These are phyloP conservation scores for Imleria badia DNA, from an alignment of 768 basidiomycete species.

Conservation along the genomic window DNA sequence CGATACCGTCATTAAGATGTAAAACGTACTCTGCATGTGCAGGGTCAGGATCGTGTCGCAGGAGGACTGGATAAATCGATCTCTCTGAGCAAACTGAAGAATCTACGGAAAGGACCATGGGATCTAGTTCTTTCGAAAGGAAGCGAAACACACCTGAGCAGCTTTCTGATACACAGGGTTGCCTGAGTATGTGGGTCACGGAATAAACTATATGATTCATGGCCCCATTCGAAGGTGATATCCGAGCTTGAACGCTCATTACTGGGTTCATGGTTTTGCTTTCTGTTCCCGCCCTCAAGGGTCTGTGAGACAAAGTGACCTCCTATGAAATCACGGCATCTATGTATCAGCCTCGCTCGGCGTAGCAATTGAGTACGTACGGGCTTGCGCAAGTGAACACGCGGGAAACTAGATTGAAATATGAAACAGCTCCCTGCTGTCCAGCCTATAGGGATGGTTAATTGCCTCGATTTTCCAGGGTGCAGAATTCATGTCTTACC, in stretches of 20 bases:
- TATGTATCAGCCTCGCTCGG: neutral
- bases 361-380: constrained; percentile 6
- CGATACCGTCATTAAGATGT: constrained; percentile 9
- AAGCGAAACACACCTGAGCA: constrained; percentile 33
- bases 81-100: constrained; percentile 24
- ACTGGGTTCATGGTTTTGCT: constrained; percentile 2
- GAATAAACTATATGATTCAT: constrained; percentile 25
- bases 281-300: constrained; percentile 31
- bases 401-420: constrained; percentile 42
- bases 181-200: constrained; percentile 32
- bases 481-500: constrained; percentile 31
- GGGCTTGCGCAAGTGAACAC: constrained; percentile 30
- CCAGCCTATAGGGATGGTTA: constrained; percentile 24
- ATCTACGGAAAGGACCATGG: constrained; percentile 27
- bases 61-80: constrained; percentile 30
- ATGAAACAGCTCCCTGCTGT: constrained; percentile 35
- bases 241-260: constrained; percentile 15
- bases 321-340: constrained; percentile 14
- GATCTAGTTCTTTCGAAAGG: constrained; percentile 19
- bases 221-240: constrained; percentile 21
- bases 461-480: constrained; percentile 15
- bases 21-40: constrained; percentile 35
- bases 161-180: constrained; percentile 37
- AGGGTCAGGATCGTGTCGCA: constrained; percentile 29
- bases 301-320: constrained; percentile 29